A percentile compares a stretch with the other conserved stretches of the same genome.
These are phyloP conservation scores for Austropuccinia psidii DNA, from an alignment of 1,284 basidiomycete genomes.

Conservation along the genomic window DNA sequence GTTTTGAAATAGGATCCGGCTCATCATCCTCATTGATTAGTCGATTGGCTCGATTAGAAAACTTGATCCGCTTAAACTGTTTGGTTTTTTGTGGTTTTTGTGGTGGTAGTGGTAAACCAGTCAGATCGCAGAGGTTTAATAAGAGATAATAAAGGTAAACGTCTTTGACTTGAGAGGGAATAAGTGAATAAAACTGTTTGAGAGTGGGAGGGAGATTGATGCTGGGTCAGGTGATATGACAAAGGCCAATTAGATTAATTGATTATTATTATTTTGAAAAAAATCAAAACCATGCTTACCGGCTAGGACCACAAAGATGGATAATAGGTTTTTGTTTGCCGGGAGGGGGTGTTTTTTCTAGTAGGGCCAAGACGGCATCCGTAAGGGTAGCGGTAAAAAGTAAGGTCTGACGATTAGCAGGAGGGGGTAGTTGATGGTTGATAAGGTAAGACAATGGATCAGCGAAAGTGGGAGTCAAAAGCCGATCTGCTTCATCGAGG, in stretches of 20 bases:
- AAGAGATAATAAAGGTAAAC: constrained; percentile 84
- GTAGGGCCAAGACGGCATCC: constrained; percentile 72
- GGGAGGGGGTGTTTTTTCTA: constrained; percentile 62
- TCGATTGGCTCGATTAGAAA: constrained; percentile 42
- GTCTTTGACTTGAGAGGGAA: constrained; percentile 91
- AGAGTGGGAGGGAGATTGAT: constrained; percentile 75
- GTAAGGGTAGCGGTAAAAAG: constrained; percentile 95
- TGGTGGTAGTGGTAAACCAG: constrained; percentile 40
- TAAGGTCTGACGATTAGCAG: constrained; percentile 71
- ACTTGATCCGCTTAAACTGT: constrained; percentile 28
- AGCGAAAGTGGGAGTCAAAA: constrained; percentile 83
- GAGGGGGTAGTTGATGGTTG: constrained; percentile 68
- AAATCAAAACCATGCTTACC: constrained; percentile 46
- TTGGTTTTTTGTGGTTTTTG: constrained; percentile 45
- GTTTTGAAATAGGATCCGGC: constrained; percentile 52
- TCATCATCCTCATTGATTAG: constrained; percentile 47
- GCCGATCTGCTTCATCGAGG: constrained; percentile 89
- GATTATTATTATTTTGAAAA: constrained; percentile 22
- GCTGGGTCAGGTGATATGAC: constrained; percentile 49
- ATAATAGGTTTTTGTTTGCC: constrained; percentile 84
- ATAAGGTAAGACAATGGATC: constrained; percentile 68
- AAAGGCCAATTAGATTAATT: not conserved
- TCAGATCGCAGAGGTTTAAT: constrained; percentile 56
- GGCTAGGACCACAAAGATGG: constrained; percentile 71
- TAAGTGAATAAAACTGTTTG: constrained; percentile 81